Base-by-base conservation (phyloP, 306 rosid species). In the Rosa multiflora region DNA sequence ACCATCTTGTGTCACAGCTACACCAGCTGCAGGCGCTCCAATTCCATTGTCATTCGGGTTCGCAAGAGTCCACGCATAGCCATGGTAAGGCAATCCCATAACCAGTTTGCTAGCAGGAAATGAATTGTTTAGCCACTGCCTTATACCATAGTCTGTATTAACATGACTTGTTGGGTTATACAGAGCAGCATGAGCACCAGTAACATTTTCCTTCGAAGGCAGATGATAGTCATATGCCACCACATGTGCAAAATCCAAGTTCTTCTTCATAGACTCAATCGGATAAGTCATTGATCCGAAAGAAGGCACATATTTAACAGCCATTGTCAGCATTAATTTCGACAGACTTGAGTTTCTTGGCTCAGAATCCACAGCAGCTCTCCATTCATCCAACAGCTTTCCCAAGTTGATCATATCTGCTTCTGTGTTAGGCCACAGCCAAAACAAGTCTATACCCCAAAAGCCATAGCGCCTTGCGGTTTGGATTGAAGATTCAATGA, bases 401-500 rank as follows among this genome's bases (percentile, higher is more conserved):
- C 52, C 90, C 18, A 80, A 48, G 66, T 85, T 90, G 69, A 77
- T 10, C 75, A 32, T 83, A 5, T 85, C 88, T 0, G 83, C 4
- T 32, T 46, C 32, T 0, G 77, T 15, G 0, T 53, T 62, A 4
- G 79, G 73, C 39, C 85, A 90, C 43, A 82, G 61, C 77, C 90
- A 86, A 32, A 70, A 79, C 47, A 88, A 79, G 72, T 90, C 92
- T 3, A 90, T 72, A 0, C 90, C 94, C 32, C 76, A 73, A 21
- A 88, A 88, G 76, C 85, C 86, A 77, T 83, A 78, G 0, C 0
- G 3, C 70, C 94, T 80, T 5, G 89, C 91, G 14, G 61, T 42
- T 11, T 52, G n/a, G 2, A 88, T 85, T 0, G 94, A 86, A 40
- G 92, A 88, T 12, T 87, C 88, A 3, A 90, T 83, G 85, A 90